Evolutionary conservation across 495 filamentous ascomycete genomes (phyloP).

Genomic region (Echria macrotheca): DNA sequence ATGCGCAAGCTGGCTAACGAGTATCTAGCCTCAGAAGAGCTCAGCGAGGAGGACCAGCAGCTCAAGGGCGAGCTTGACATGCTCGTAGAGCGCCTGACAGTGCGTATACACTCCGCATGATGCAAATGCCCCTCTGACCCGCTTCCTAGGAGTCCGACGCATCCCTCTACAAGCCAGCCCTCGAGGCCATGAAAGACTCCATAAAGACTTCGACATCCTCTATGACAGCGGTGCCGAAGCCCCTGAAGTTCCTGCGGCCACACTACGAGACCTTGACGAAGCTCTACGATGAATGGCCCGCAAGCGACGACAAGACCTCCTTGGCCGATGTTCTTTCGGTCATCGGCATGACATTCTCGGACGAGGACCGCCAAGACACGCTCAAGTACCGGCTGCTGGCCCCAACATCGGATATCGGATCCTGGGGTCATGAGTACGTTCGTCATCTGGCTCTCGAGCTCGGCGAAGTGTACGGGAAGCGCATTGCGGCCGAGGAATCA

Average conservation of each 20-base stretch:
- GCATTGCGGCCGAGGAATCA: constrained; percentile 52
- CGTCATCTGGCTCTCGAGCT: constrained; percentile 94
- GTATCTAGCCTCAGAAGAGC: constrained; percentile 55
- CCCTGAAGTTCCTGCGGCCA: constrained; percentile 93
- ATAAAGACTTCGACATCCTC: constrained; percentile 99
- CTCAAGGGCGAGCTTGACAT: constrained; percentile 98
- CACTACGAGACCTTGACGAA: constrained; percentile 84
- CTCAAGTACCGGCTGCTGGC: constrained; percentile 90
- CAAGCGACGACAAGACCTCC: constrained; percentile 76
- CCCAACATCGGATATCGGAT: constrained; percentile 85
- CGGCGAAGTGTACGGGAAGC: constrained; percentile 83
- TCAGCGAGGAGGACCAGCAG: constrained; percentile 96
- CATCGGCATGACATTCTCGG: constrained; percentile 97
- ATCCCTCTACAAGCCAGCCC: constrained; percentile 80
- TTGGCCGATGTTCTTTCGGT: constrained; percentile 95
- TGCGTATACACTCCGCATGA: constrained; percentile 34
- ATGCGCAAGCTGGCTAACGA: constrained; percentile 18
- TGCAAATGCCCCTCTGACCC: constrained; percentile 18
- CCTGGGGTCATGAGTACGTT: constrained; percentile 99
- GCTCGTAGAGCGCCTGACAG: constrained; percentile 91
- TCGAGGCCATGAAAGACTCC: constrained; percentile 92
- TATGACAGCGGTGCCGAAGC: constrained; percentile 98
- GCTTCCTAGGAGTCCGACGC: constrained; percentile 68
- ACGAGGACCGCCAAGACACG: constrained; percentile 91
- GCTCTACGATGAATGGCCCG: constrained; percentile 82